Conservation (phyloP, 2,329 filamentous ascomycete genomes). For the Metarhizium anisopliae region DNA sequence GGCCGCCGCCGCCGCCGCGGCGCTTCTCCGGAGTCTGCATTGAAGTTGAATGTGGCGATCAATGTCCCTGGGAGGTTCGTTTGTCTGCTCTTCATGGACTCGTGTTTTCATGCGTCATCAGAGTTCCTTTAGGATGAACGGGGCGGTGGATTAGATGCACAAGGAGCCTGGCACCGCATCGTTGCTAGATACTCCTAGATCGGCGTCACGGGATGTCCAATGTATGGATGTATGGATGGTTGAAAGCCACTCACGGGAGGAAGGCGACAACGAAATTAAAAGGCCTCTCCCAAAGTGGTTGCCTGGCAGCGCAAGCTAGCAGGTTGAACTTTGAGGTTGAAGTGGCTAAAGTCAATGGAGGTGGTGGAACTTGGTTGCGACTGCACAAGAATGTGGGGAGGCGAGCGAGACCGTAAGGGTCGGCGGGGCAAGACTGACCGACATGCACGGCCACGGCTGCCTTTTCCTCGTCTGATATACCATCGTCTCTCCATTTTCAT, state of each 20-base stretch:
- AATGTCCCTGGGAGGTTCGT: not conserved
- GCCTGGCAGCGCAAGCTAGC: not conserved
- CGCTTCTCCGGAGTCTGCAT: constrained; percentile 32
- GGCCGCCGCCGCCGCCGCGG: constrained; percentile 25
- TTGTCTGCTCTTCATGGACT: not conserved
- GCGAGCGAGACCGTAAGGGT: not conserved
- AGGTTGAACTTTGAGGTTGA: not conserved
- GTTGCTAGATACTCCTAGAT: not conserved
- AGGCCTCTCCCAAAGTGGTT: not conserved
- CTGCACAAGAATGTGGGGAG: not conserved
- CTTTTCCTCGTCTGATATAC: no score
- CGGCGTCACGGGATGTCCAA: no score
- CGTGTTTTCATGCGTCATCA: not conserved
- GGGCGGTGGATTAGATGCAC: not conserved
- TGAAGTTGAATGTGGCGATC: not conserved
- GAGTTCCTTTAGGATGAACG: not conserved
- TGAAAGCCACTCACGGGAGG: not conserved
- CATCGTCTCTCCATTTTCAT: no score
- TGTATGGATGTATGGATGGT: no score
- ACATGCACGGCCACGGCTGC: no score
- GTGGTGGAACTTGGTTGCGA: not conserved
- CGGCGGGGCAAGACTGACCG: no score
- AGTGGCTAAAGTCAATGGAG: not conserved
- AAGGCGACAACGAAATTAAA: not conserved
- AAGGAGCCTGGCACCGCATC: not conserved